Evolutionary conservation across 192 early-diverging fungal genomes (phyloP).

Genomic region (Geranomyces variabilis): DNA sequence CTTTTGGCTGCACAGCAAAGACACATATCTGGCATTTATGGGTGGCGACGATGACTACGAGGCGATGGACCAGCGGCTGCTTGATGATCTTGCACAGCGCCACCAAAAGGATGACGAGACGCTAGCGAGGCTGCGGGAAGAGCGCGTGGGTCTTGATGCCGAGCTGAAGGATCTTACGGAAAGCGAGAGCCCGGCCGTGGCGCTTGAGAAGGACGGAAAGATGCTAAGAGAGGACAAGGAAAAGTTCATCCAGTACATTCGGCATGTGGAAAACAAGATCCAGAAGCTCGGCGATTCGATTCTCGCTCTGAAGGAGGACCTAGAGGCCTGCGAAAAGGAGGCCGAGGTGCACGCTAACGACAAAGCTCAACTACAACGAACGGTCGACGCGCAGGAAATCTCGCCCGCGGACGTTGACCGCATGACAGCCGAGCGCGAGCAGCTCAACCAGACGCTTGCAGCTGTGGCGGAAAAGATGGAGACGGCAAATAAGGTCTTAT

Average conservation of each 20-base stretch:
- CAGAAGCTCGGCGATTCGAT: constrained; percentile 57
- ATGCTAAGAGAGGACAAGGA: constrained; percentile 61
- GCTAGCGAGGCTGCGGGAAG: constrained; percentile 45
- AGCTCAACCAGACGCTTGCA: constrained; percentile 60
- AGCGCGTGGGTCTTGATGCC: constrained; percentile 55
- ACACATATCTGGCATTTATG: constrained; percentile 69
- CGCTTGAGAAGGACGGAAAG: constrained; percentile 56
- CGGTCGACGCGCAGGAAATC: constrained; percentile 76
- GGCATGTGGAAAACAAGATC: constrained; percentile 43
- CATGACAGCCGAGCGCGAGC: constrained; percentile 77
- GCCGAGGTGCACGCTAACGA: constrained; percentile 55
- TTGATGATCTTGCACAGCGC: constrained; percentile 61
- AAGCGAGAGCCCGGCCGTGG: constrained; percentile 52
- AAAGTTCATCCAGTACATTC: constrained; percentile 60
- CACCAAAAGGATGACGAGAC: constrained; percentile 55
- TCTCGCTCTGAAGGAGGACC: constrained; percentile 44
- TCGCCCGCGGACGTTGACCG: constrained; percentile 79
- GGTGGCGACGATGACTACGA: constrained; percentile 67
- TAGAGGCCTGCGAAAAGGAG: constrained; percentile 37
- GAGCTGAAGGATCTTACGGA: constrained; percentile 40
- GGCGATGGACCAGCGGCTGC: constrained; percentile 59
- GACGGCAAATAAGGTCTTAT: constrained; percentile 59
- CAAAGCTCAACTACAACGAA: constrained; percentile 57
- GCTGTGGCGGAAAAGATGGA: constrained; percentile 56
- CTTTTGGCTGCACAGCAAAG: constrained; percentile 72